Base-by-base conservation (phyloP, 2,329 filamentous ascomycete species). In the Penicillium sp. region DNA sequence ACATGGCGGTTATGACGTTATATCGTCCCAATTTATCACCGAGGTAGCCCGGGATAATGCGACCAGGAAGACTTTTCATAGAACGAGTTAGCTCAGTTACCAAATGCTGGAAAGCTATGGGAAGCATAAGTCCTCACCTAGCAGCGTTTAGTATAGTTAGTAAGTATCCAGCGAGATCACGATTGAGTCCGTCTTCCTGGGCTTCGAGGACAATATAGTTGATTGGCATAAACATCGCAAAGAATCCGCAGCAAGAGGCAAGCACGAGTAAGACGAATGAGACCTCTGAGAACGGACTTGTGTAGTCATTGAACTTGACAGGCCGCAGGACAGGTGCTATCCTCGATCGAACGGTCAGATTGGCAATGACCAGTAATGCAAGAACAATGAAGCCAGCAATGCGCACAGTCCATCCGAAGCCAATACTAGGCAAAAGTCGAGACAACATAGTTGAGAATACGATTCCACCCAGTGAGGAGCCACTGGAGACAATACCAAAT, bases 401-500 rank as follows among this genome's bases (percentile, higher is more conserved):
- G 9, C 85, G 79, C 78, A 88, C 84, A 1, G 84, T 74, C 87
- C 85, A 88, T 58, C 78, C 73, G 68, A 86, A 84, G 60, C 85
- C 83, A 60, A 86, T 75, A 37, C 76, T 47, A 0, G 77, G 77
- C 40, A 88, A 82, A 44, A 88, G 75, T 26, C 80, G 81, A 2
- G 81, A 76, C 13, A 88, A 78, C 82, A 89, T 85, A 68, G 87
- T 87, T 0, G 87, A 86, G 45, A 88, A 82, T 44, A 88, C 80
- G 30, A 89, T 83, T 2, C 85, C 85, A 9, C 85, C 85, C 6
- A 87, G 67, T 2, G 81, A 83, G 0, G 82, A 84, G 10, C 85
- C 85, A 15, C 82, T 80, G 12, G 82, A 80, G 68, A 83, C 78
- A 66, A 87, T 78, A 15, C 28, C 28, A 28, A 28, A 28, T 6